Evolutionary conservation across 768 basidiomycete species (phyloP), one percentile per base, ranked within the genome.

Genomic region (Mycena filopes): DNA sequence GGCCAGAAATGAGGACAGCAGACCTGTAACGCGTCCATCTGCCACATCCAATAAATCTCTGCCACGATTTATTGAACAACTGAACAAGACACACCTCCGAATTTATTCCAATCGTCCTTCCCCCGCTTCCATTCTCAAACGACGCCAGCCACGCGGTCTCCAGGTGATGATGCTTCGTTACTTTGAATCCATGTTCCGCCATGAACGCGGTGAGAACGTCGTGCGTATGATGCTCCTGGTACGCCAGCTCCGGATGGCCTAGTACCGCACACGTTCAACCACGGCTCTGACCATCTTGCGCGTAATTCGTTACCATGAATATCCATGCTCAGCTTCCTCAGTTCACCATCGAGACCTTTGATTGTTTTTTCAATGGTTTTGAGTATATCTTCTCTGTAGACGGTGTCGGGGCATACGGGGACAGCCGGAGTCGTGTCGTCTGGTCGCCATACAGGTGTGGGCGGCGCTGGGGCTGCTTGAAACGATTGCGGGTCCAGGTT

Each of bases 61-160:
- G 10, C 29, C 55, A 31, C 50, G 16, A 56, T n/a, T 26, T 23
- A 38, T 13, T 47, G 42, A 65, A 63, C 77, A 43, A 78, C 12
- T 38, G 70, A 25, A 25, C 33, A 76, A 74, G 72, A 40, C 81
- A 72, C 75, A 87, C 83, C 77, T 94, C 93, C 18, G 92, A 93
- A 74, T 95, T 94, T 62, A 95, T 80, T 0, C 93, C 93, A 33
- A 94, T 85, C 0, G 85, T 87, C 54, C 87, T 83, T 8, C 91
- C 92, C 12, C 90, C 92, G 31, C 79, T 74, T 13, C 91, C 89
- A 68, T 89, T 82, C 18, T 83, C 78, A 69, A 86, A 94, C 2
- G 82, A 84, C 0, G 93, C 93, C 23, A 82, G 78, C 93, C 93
- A 94, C 5, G 91, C 93, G 0, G 93, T 95, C 20, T 86, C 82